These are phyloP conservation scores for Talaromyces nanjingensis DNA, from an alignment of 495 filamentous ascomycete genomes.

Conservation along the genomic window DNA sequence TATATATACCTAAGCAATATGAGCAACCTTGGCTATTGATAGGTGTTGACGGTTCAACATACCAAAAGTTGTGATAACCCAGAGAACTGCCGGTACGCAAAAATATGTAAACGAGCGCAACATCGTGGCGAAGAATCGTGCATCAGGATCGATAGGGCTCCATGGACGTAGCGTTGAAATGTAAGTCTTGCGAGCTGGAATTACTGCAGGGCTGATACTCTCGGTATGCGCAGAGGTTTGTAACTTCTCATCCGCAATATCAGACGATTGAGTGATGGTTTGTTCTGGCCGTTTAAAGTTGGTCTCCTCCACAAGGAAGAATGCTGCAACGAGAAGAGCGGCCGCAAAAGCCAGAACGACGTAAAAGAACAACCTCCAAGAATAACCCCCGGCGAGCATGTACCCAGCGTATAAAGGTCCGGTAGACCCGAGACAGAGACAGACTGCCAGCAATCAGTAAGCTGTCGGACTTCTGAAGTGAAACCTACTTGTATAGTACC, in stretches of 20 bases:
- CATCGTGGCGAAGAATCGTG: slow-evolving; percentile 41
- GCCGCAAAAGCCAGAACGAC: slow-evolving; percentile 54
- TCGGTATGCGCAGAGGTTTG: slow-evolving; percentile 11
- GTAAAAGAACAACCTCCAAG: slow-evolving; percentile 60
- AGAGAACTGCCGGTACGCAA: slow-evolving; percentile 48
- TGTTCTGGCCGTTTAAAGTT: slow-evolving; percentile 39
- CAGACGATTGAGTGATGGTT: neutral
- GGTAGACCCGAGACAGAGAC: slow-evolving; percentile 52
- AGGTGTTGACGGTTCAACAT: neutral
- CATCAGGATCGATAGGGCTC: slow-evolving; percentile 33
- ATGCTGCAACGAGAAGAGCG: slow-evolving; percentile 47
- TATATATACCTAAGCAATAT: slow-evolving; percentile 36
- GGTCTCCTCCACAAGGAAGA: slow-evolving; percentile 58
- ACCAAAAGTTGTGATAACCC: slow-evolving; percentile 48
- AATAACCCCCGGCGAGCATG: slow-evolving; percentile 56
- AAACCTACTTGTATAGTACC: slow-evolving; percentile 48
- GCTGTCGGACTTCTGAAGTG: neutral
- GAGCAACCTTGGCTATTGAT: no score
- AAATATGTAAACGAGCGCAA: slow-evolving; percentile 47
- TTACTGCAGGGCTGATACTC: neutral
- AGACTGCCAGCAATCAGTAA: slow-evolving; percentile 29
- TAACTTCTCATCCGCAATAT: slow-evolving; percentile 2
- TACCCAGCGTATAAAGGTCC: slow-evolving; percentile 56
- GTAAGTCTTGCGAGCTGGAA: slow-evolving; percentile 27
- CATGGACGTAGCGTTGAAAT: slow-evolving; percentile 35